Percentiles rank a stretch among this genome's conserved stretches.
Evolutionary conservation across 352 stramenopile species (phyloP).

Genomic region (Pythium dissimile): DNA sequence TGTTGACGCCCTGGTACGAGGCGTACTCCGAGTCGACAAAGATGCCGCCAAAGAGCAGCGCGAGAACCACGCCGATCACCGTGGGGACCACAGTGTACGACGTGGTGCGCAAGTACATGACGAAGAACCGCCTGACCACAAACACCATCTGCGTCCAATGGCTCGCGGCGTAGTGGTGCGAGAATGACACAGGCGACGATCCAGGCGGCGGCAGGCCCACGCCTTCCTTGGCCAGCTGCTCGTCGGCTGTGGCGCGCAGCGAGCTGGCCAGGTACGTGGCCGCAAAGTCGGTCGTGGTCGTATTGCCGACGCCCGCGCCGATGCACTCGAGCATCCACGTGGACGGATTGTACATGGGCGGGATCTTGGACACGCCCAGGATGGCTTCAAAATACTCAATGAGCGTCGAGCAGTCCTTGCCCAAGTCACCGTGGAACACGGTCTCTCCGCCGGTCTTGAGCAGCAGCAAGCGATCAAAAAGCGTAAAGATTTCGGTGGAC

Average conservation of each 20-base stretch:
- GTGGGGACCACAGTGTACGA: conserved; percentile 63
- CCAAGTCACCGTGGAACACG: conserved; percentile 25
- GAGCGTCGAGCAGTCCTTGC: conserved; percentile 36
- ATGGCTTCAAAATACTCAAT: conserved; percentile 57
- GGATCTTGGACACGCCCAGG: conserved; percentile 38
- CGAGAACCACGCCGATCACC: conserved; percentile 28
- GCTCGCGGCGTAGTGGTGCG: conserved; percentile 15
- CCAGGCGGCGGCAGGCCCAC: conserved; percentile 4
- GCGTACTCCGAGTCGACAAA: conserved; percentile 28
- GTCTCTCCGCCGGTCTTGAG: conserved; percentile 19
- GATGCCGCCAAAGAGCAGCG: conserved; percentile 51
- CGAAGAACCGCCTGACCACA: conserved; percentile 33
- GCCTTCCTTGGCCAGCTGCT: conserved; percentile 16
- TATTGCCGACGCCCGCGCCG: conserved; percentile 33
- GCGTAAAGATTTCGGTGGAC: conserved; percentile 65
- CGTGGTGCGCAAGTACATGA: conserved; percentile 70
- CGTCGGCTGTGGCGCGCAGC: conserved; percentile 7
- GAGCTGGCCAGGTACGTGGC: conserved; percentile 9
- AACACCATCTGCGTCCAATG: conserved; percentile 14
- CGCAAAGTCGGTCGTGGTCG: conserved; percentile 19
- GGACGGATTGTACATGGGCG: conserved; percentile 60
- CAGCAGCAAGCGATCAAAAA: conserved; percentile 59
- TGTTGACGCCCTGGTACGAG: conserved; percentile 27
- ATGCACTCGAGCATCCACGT: conserved; percentile 81
- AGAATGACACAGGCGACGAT: conserved; percentile 19